phyloP scores from a whole-genome alignment of 805 yeast species.

The Saccharomyces paradoxus region DNA sequence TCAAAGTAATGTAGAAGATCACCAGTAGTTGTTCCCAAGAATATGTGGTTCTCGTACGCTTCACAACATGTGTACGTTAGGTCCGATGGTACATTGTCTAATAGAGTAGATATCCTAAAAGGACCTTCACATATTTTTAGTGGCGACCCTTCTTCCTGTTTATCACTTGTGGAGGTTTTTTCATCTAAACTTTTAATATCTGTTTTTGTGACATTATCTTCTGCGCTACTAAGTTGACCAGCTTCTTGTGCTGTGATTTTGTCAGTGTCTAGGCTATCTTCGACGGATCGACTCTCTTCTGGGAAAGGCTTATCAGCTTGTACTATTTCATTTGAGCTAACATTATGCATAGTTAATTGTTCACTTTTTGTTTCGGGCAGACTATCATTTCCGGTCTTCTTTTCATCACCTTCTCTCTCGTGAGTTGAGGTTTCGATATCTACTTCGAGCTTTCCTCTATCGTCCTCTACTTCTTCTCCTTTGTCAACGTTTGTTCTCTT shows the following conservation, averaged over 20 bases:
- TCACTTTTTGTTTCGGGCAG: not conserved
- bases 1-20: constrained; percentile 30
- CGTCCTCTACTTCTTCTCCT: not conserved
- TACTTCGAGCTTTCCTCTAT: not conserved
- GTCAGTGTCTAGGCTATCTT: not conserved
- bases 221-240: not conserved
- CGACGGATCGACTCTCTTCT: not conserved
- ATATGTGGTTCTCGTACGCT: constrained; percentile 26
- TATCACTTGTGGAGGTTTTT: not conserved
- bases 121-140: constrained; percentile 14
- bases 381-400: not conserved
- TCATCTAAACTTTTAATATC: not conserved
- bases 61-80: constrained; percentile 21
- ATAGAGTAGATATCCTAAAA: constrained; percentile 15
- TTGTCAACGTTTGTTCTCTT: not conserved
- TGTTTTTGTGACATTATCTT: not conserved
- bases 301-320: not conserved
- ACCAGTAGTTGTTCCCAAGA: constrained; percentile 26
- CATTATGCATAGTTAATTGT: not conserved
- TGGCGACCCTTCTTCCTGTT: not conserved
- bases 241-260: not conserved
- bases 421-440: not conserved
- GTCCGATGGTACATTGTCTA: constrained; percentile 20
- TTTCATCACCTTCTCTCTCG: not conserved
- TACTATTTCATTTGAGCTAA: not conserved